Evolutionary conservation across 2,329 filamentous ascomycete species (phyloP).

Genomic region (Monilinia vaccinii-corymbosi): DNA sequence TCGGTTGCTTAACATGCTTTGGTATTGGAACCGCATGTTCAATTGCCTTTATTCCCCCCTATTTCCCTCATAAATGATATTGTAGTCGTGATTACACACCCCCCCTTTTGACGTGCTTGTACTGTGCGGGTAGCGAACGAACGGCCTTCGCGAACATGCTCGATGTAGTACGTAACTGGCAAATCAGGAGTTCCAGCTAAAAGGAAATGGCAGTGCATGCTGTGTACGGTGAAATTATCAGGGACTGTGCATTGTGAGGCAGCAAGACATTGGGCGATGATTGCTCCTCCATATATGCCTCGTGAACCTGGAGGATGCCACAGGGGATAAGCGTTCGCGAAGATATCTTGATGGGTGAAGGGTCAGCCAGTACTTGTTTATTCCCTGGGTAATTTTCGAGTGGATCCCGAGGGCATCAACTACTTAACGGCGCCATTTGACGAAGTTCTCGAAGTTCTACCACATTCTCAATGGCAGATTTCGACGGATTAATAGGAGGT

Average conservation of each 20-base stretch:
- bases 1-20: constrained; percentile 30
- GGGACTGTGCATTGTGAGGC: constrained; percentile 85
- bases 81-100: constrained; percentile 91
- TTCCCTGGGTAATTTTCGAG: neutral
- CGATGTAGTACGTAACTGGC: constrained; percentile 90
- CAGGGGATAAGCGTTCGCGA: constrained; percentile 83
- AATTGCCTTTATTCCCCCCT: constrained; percentile 45
- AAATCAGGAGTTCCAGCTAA: constrained; percentile 78
- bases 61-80: constrained; percentile 72
- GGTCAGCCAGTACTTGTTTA: neutral
- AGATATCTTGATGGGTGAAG: constrained; percentile 57
- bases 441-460: constrained; percentile 75
- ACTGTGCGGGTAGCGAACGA: constrained; percentile 90
- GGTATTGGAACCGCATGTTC: constrained; percentile 59
- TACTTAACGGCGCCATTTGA: constrained; percentile 62
- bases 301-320: constrained; percentile 91
- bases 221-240: constrained; percentile 73
- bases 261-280: constrained; percentile 84
- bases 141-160: constrained; percentile 81
- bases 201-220: constrained; percentile 98
- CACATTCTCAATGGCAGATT: constrained; percentile 79
- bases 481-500: constrained; percentile 62
- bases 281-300: constrained; percentile 86
- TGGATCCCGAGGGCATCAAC: constrained; percentile 6
- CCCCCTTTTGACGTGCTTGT: constrained; percentile 82